Evolutionary conservation across 768 basidiomycete genomes (phyloP).

Genomic region (Tylopilus plumbeoviolaceoides): DNA sequence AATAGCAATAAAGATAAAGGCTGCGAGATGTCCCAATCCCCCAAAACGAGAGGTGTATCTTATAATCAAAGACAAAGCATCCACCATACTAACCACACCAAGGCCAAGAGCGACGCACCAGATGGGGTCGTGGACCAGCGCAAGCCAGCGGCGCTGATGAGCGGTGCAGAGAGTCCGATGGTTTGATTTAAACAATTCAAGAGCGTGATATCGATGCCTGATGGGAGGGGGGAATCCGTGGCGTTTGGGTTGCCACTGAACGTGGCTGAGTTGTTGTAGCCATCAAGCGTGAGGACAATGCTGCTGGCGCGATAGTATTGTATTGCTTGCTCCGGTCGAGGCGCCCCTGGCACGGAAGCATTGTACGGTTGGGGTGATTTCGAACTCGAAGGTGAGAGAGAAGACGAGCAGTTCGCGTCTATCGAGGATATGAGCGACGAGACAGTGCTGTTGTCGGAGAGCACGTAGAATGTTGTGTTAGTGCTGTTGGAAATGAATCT

Average conservation of each 20-base stretch:
- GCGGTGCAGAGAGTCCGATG: slow-evolving; percentile 54
- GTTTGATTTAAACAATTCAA: slow-evolving; percentile 60
- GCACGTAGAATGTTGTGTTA: slow-evolving; percentile 41
- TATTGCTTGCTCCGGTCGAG: slow-evolving; percentile 50
- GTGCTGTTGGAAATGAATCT: slow-evolving; percentile 38
- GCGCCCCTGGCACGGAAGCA: slow-evolving; percentile 21
- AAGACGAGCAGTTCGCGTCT: slow-evolving; percentile 40
- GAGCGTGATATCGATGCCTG: slow-evolving; percentile 44
- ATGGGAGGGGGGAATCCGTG: slow-evolving; percentile 49
- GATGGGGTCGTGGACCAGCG: slow-evolving; percentile 8
- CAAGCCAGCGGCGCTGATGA: slow-evolving; percentile 39
- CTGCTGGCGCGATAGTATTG: slow-evolving; percentile 70
- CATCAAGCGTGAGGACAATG: slow-evolving; percentile 56
- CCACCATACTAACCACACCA: slow-evolving; percentile 20
- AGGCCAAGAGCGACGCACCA: slow-evolving; percentile 4
- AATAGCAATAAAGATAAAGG: background rate
- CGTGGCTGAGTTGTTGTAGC: slow-evolving; percentile 61
- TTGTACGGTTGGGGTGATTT: slow-evolving; percentile 33
- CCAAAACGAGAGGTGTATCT: background rate
- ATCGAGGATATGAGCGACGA: slow-evolving; percentile 41
- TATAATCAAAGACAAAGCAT: background rate
- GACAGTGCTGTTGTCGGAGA: slow-evolving; percentile 48
- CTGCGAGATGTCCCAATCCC: background rate
- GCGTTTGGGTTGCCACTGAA: slow-evolving; percentile 37
- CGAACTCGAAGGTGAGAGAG: slow-evolving; percentile 31